phyloP scores from a whole-genome alignment of 2,329 filamentous ascomycete species.

The Verticillium zaregamsianum region DNA sequence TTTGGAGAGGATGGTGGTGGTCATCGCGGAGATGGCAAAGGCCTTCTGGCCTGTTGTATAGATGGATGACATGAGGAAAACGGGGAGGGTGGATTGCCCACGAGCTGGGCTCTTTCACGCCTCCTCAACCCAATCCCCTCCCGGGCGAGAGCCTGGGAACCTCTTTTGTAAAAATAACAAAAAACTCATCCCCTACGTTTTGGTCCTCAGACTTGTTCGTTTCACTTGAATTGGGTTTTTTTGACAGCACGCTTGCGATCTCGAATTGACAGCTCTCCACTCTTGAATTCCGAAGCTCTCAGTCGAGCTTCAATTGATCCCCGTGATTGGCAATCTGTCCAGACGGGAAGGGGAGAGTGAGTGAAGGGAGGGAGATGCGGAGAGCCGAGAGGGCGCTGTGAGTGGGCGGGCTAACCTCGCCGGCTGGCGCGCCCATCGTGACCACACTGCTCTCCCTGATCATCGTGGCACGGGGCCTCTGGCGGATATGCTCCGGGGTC shows the following conservation, averaged over 20 bases:
- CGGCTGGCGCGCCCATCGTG: background rate
- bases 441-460: background rate
- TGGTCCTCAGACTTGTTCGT: background rate
- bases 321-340: background rate
- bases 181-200: slow-evolving; percentile 1
- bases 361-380: background rate
- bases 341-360: background rate
- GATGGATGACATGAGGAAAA: background rate
- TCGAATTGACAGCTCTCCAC: background rate
- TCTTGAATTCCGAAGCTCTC: background rate
- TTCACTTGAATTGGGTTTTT: background rate
- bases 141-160: background rate
- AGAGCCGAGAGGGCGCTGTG: background rate
- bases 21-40: background rate
- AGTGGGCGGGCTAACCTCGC: background rate
- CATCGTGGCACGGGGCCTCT: background rate
- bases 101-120: background rate
- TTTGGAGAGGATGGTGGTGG: background rate
- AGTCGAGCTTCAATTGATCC: background rate
- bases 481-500: background rate
- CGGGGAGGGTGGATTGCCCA: background rate
- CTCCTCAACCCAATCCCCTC: background rate
- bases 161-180: slow-evolving; percentile 1
- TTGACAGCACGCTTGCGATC: background rate
- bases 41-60: background rate